Percentiles rank a stretch among this genome's conserved stretches.
These are phyloP conservation scores for Buxus sempervirens DNA, from an alignment of 164 flowering plant genomes.

Conservation along the genomic window DNA sequence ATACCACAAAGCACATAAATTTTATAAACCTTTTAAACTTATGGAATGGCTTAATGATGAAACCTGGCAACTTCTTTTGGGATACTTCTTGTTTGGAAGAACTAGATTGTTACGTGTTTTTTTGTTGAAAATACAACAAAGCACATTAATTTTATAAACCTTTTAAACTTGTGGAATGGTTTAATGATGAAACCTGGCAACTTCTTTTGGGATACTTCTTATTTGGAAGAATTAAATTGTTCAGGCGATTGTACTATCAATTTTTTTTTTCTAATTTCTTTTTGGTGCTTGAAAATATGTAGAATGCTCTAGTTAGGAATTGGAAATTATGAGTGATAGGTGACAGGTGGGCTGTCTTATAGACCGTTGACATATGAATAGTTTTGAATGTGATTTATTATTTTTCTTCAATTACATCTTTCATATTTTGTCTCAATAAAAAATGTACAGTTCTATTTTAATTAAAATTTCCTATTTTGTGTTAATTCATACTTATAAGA, in stretches of 20 bases:
- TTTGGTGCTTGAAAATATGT: not conserved
- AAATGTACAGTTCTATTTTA: too few relatives aligned
- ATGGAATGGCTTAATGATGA: not conserved
- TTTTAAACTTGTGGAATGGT: not conserved
- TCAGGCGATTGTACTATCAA: not conserved
- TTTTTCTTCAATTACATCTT: too few relatives aligned
- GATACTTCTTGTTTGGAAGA: not conserved
- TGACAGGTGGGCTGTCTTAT: too few relatives aligned
- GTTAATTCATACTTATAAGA: too few relatives aligned
- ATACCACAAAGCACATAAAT: not conserved
- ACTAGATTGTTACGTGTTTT: not conserved
- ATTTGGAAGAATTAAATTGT: not conserved
- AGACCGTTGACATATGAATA: too few relatives aligned
- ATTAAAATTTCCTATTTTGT: too few relatives aligned
- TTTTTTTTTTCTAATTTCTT: too few relatives aligned
- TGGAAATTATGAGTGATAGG: too few relatives aligned
- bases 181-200: not conserved
- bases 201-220: not conserved
- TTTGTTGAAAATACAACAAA: not conserved
- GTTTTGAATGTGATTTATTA: too few relatives aligned
- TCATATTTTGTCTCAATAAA: too few relatives aligned
- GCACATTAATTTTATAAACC: not conserved
- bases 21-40: not conserved
- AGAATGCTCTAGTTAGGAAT: not conserved
- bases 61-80: not conserved